phyloP scores from a whole-genome alignment of 257 asterid genomes.

The Gentiana dahurica region DNA sequence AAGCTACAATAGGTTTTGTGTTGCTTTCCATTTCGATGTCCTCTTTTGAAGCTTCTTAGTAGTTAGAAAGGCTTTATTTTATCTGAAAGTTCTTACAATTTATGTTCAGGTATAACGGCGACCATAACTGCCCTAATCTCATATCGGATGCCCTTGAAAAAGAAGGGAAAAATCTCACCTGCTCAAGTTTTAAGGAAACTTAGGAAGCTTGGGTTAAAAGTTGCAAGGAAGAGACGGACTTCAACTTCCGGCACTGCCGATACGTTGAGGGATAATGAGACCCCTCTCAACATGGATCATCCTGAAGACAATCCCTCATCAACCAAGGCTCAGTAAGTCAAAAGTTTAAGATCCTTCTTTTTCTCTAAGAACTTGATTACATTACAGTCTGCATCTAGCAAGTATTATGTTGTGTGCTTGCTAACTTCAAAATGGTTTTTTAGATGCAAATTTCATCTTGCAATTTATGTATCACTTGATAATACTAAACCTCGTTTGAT shows the following conservation, averaged over 20 bases:
- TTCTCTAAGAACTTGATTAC: neutral
- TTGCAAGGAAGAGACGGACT: slow-evolving; percentile 37
- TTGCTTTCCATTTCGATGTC: too few species aligned
- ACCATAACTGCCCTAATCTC: slow-evolving; percentile 45
- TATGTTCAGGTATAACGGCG: slow-evolving; percentile 45
- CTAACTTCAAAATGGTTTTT: neutral
- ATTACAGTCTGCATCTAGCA: too few species aligned
- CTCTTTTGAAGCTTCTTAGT: neutral
- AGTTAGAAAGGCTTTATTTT: slow-evolving; percentile 10
- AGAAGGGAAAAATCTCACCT: slow-evolving; percentile 38
- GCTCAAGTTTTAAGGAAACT: slow-evolving; percentile 41
- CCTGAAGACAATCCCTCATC: slow-evolving; percentile 27
- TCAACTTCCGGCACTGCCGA: slow-evolving; percentile 20
- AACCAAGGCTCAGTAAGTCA: slow-evolving; percentile 56
- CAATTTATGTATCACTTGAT: neutral
- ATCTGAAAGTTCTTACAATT: slow-evolving; percentile 3
- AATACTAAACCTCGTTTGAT: neutral
- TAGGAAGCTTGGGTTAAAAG: slow-evolving; percentile 44
- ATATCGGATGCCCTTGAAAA: slow-evolving; percentile 54
- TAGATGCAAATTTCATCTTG: neutral
- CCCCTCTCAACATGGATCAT: slow-evolving; percentile 16
- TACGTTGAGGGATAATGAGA: slow-evolving; percentile 16
- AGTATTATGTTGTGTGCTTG: too few species aligned
- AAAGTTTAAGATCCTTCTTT: slow-evolving; percentile 7
- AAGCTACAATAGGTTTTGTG: too few species aligned